Evolutionary conservation across 1,139 yeast genomes (phyloP).

Genomic region (Candida freyschussii): DNA sequence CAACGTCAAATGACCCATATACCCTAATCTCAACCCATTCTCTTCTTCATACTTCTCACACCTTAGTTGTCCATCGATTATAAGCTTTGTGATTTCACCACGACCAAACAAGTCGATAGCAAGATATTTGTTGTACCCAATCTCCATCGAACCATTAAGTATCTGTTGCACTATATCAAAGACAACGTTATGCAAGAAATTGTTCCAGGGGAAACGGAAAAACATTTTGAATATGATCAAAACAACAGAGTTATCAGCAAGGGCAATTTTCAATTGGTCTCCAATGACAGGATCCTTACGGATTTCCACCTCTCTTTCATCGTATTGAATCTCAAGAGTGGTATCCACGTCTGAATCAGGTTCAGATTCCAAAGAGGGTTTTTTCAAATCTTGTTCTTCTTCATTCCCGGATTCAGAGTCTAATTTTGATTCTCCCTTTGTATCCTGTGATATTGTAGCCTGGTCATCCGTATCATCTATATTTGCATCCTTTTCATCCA

Average conservation of each 20-base stretch:
- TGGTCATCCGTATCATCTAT: slow-evolving; percentile 6
- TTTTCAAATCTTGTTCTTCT: slow-evolving; percentile 17
- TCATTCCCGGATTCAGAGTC: slow-evolving; percentile 12
- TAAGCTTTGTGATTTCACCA: slow-evolving; percentile 72
- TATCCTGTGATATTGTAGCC: slow-evolving; percentile 2
- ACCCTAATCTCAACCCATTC: slow-evolving; percentile 78
- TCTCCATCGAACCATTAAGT: slow-evolving; percentile 91
- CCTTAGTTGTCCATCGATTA: slow-evolving; percentile 74
- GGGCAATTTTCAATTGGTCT: slow-evolving; percentile 78
- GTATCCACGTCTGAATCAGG: slow-evolving; percentile 26
- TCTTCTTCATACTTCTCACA: slow-evolving; percentile 65
- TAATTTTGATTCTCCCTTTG: neutral
- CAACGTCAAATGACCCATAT: slow-evolving; percentile 94
- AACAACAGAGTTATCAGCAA: slow-evolving; percentile 77
- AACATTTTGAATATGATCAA: slow-evolving; percentile 77
- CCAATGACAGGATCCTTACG: slow-evolving; percentile 81
- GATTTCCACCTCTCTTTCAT: slow-evolving; percentile 58
- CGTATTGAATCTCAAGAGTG: slow-evolving; percentile 46
- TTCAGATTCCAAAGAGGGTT: slow-evolving; percentile 22
- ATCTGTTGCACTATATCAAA: slow-evolving; percentile 97
- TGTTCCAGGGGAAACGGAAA: slow-evolving; percentile 95
- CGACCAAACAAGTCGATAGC: slow-evolving; percentile 79
- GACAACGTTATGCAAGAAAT: slow-evolving; percentile 93
- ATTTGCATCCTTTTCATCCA: slow-evolving; percentile 19
- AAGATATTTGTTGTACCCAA: slow-evolving; percentile 80